These are phyloP conservation scores for Fusarium praegraminearum DNA, from an alignment of 2,329 filamentous ascomycete genomes.

Conservation along the genomic window DNA sequence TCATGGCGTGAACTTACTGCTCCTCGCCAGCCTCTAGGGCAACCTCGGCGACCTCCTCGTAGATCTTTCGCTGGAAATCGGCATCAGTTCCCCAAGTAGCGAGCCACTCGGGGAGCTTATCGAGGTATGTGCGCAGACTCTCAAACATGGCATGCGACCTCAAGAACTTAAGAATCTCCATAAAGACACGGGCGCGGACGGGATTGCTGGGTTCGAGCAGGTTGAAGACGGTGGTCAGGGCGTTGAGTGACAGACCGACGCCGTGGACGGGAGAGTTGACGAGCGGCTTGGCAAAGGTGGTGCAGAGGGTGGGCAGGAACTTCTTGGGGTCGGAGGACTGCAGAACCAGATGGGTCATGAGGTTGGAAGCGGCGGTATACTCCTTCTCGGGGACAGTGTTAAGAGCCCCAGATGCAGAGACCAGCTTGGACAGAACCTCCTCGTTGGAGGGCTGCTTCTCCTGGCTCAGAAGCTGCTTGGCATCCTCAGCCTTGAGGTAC, in stretches of 20 bases:
- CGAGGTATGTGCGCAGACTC: constrained; percentile 83
- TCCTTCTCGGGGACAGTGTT: constrained; percentile 95
- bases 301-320: constrained; percentile 88
- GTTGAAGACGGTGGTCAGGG: constrained; percentile 97
- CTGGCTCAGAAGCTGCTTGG: constrained; percentile 78
- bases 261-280: constrained; percentile 88
- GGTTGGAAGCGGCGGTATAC: constrained; percentile 95
- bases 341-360: constrained; percentile 91
- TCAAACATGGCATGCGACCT: constrained; percentile 82
- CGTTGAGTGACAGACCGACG: constrained; percentile 85
- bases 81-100: constrained; percentile 83
- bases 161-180: constrained; percentile 88
- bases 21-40: constrained; percentile 83
- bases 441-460: constrained; percentile 77
- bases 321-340: constrained; percentile 87
- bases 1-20: constrained; percentile 65
- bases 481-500: constrained; percentile 87
- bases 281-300: constrained; percentile 88
- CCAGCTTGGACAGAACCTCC: constrained; percentile 89
- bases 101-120: constrained; percentile 86
- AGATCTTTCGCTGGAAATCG: constrained; percentile 87
- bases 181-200: constrained; percentile 88
- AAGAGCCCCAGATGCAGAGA: constrained; percentile 80
- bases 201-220: constrained; percentile 81
- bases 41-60: constrained; percentile 83